phyloP scores from a whole-genome alignment of 139 green algal species.

The Micromonas pusilla region DNA sequence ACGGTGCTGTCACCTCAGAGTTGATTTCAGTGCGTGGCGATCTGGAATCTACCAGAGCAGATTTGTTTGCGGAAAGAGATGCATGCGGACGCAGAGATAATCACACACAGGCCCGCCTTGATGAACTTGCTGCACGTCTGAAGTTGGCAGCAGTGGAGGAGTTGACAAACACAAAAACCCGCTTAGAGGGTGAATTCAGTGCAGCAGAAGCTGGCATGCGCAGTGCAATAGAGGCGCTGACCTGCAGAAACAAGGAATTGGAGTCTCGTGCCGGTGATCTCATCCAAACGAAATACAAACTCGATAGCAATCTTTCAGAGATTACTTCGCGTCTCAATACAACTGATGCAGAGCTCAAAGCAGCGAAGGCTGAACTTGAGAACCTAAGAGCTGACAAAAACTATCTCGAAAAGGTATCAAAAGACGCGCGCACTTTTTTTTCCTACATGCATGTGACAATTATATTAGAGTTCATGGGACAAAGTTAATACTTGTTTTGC shows the following conservation, averaged over 20 bases:
- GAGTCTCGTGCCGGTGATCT: neutral
- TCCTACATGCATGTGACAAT: slow-evolving; percentile 37
- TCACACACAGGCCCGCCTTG: neutral
- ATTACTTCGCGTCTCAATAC: slow-evolving; percentile 55
- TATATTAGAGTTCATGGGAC: slow-evolving; percentile 48
- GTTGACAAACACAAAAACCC: neutral
- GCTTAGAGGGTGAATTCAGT: neutral
- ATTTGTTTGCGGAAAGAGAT: neutral
- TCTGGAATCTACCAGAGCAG: neutral
- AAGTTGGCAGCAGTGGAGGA: neutral
- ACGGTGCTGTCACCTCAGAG: neutral
- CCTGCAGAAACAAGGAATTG: neutral
- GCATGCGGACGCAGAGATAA: slow-evolving; percentile 46
- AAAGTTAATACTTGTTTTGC: slow-evolving; percentile 38
- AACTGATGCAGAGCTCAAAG: slow-evolving; percentile 49
- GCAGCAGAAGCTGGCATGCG: neutral
- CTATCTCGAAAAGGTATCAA: neutral
- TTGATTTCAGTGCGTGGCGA: neutral
- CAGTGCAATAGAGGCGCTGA: neutral
- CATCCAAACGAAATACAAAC: slow-evolving; percentile 51
- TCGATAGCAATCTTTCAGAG: slow-evolving; percentile 69
- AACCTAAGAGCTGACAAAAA: slow-evolving; percentile 35
- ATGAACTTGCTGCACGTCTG: slow-evolving; percentile 46
- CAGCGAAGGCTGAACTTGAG: slow-evolving; percentile 50
- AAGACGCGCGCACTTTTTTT: neutral